Evolutionary conservation across 2,329 filamentous ascomycete genomes (phyloP), one percentile per base, ranked within the genome.

Genomic region (Cladophialophora psammophila): DNA sequence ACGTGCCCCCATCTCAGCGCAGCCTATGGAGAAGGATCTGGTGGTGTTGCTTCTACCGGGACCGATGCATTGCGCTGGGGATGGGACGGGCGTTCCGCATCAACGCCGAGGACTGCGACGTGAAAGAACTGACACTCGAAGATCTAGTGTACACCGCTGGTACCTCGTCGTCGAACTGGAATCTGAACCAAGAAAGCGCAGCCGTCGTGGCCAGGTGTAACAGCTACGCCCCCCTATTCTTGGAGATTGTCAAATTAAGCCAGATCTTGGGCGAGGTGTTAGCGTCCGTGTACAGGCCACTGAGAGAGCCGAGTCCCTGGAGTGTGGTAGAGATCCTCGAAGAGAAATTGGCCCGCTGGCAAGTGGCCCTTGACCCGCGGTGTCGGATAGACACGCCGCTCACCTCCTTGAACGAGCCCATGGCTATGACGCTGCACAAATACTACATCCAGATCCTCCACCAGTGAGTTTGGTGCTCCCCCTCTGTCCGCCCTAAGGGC

Each of bases 1-100:
- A 59, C 5, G 12, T 72, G 76, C 32, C 70, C 64, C 2, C 65
- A 64, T 18, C 70, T 66, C 20, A 74, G 74, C 63, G 71, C 71
- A 52, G 61, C 60, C 63, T 80, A 10, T 80, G 78, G 77, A 74
- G 78, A 32, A 76, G 78, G 9, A 74, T 81, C 36, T 81, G 79
- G 79, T 80, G 78, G 79, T 77, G 74, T 38, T 81, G 78, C 63
- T 75, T 80, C 61, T 76, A 77, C 42, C 76, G 80, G 34, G 80
- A 82, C 69, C 73, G 78, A 8, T 81, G 78, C 79, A 70, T 81
- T 15, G 75, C 79, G 56, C 73, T 81, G 6, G 78, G 75, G 0
- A 71, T 80, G 64, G 79, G 80, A 1, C 75, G 80, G 18, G 53
- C 60, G 15, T 63, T 40, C 52, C 60, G 60, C 60, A 68, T 68